A percentile compares a stretch with the other conserved stretches of the same genome.
Conservation (phyloP, 768 basidiomycete genomes). For the Porpolomopsis calyptriformis region DNA sequence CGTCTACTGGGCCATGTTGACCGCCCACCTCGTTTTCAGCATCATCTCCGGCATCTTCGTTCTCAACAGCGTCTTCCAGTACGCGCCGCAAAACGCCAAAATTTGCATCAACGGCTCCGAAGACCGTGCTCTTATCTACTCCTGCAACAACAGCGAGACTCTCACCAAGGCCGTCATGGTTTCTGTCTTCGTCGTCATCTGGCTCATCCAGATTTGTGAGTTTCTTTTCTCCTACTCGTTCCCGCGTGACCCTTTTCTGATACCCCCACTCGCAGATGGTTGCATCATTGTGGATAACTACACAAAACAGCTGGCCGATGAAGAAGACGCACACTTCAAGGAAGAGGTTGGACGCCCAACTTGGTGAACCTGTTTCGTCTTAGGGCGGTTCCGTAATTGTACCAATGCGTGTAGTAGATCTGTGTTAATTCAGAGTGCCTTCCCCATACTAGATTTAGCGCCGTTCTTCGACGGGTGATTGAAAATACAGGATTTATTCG, state of each 20-base stretch:
- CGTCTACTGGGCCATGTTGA: slow-evolving; percentile 32
- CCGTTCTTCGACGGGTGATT: too few species aligned
- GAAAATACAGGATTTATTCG: too few species aligned
- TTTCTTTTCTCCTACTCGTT: slow-evolving; percentile 6
- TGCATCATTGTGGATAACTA: slow-evolving; percentile 38
- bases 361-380: slow-evolving; percentile 2
- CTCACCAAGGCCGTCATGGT: slow-evolving; percentile 34
- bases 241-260: background rate
- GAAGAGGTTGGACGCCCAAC: slow-evolving; percentile 15
- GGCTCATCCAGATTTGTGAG: slow-evolving; percentile 41
- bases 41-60: slow-evolving; percentile 34
- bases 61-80: slow-evolving; percentile 33
- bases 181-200: slow-evolving; percentile 32
- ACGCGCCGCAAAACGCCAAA: slow-evolving; percentile 27
- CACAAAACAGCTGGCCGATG: slow-evolving; percentile 34
- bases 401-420: slow-evolving; percentile 11
- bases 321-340: slow-evolving; percentile 31
- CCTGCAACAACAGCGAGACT: slow-evolving; percentile 30
- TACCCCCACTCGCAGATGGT: slow-evolving; percentile 24
- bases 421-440: background rate
- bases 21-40: slow-evolving; percentile 35
- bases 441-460: too few species aligned
- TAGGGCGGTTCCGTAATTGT: slow-evolving; percentile 31
- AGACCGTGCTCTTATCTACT: slow-evolving; percentile 19
- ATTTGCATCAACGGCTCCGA: slow-evolving; percentile 27